These are phyloP conservation scores for Nemania diffusa DNA, from an alignment of 2,329 filamentous ascomycete species.

Conservation along the genomic window DNA sequence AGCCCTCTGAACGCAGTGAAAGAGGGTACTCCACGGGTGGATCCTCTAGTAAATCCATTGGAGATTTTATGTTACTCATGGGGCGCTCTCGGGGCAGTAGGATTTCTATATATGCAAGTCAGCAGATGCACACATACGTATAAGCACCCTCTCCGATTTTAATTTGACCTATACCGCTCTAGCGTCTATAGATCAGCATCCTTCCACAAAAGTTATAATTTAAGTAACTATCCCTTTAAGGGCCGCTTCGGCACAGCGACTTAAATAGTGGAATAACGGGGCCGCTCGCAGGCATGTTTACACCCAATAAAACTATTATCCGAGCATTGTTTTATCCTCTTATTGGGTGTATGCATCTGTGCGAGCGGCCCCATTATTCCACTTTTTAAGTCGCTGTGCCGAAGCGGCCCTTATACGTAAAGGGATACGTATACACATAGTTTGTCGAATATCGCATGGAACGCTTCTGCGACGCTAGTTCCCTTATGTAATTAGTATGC, in stretches of 20 bases:
- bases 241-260: too few species aligned
- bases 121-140: background rate
- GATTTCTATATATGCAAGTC: slow-evolving; percentile 11
- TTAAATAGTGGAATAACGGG: too few species aligned
- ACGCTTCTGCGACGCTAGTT: background rate
- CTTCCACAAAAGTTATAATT: background rate
- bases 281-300: too few species aligned
- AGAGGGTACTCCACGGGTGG: too few species aligned
- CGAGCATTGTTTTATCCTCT: too few species aligned
- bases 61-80: background rate
- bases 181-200: background rate
- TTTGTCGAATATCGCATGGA: background rate
- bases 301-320: too few species aligned
- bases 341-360: too few species aligned
- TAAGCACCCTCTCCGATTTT: slow-evolving; percentile 12
- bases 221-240: too few species aligned
- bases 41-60: background rate
- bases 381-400: too few species aligned
- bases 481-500: background rate
- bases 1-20: too few species aligned
- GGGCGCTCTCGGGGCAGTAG: background rate
- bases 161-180: background rate
- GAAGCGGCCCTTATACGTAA: too few species aligned
- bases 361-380: too few species aligned
- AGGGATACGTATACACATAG: background rate